These are phyloP conservation scores for Didymella glomerata DNA, from an alignment of 2,329 filamentous ascomycete species.

Conservation along the genomic window DNA sequence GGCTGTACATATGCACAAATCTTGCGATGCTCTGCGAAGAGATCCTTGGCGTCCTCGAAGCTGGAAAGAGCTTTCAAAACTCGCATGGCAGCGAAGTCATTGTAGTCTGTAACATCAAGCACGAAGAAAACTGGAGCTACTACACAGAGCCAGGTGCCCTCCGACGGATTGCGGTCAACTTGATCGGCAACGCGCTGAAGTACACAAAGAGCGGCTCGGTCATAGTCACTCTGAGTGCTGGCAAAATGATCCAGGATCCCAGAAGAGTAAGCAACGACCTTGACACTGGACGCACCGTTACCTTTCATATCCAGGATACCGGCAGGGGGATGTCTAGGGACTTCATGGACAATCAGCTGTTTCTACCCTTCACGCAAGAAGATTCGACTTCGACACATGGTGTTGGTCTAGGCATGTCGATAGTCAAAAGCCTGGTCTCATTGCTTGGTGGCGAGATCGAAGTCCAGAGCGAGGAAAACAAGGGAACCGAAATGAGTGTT, in stretches of 20 bases:
- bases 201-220: constrained; percentile 27
- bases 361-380: constrained; percentile 34
- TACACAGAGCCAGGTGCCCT: constrained; percentile 23
- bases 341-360: constrained; percentile 29
- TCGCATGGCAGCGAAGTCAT: neutral
- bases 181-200: constrained; percentile 36
- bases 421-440: constrained; percentile 30
- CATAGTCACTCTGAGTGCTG: constrained; percentile 2
- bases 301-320: constrained; percentile 40
- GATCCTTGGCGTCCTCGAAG: constrained; percentile 10
- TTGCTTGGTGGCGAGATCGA: constrained; percentile 28
- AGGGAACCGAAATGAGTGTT: constrained; percentile 14
- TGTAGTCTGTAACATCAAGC: constrained; percentile 8
- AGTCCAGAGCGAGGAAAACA: constrained; percentile 16
- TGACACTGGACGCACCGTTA: neutral
- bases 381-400: constrained; percentile 26
- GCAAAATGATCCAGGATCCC: neutral
- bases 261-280: constrained; percentile 7
- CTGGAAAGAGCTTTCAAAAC: constrained; percentile 6
- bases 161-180: constrained; percentile 30
- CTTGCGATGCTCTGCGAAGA: constrained; percentile 17
- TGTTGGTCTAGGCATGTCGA: constrained; percentile 34
- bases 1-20: constrained; percentile 24
- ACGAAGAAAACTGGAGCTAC: constrained; percentile 18
- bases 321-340: constrained; percentile 33